These are phyloP conservation scores for Pugionium cornutum DNA, from an alignment of 345 rosid genomes.

Conservation along the genomic window DNA sequence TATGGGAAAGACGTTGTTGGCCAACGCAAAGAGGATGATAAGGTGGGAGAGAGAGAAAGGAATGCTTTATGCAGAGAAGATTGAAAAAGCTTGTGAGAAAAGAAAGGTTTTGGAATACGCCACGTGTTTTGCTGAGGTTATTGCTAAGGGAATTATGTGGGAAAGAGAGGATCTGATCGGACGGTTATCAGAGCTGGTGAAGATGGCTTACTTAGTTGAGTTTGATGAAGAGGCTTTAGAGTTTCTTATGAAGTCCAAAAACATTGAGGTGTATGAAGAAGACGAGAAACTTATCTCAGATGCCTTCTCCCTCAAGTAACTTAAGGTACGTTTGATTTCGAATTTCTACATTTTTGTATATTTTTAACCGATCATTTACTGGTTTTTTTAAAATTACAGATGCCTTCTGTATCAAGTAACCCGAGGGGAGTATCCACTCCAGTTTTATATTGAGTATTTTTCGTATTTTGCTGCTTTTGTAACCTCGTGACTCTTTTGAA, in stretches of 20 bases:
- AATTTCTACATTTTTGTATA: too few relatives aligned
- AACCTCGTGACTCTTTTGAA: too few relatives aligned
- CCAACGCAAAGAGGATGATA: conserved; percentile 37
- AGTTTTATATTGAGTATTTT: too few relatives aligned
- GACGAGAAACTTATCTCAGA: conserved; percentile 55
- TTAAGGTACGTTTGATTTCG: neutral
- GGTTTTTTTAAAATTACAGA: conserved; percentile 3
- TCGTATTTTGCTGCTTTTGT: too few relatives aligned
- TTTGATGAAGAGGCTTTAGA: conserved; percentile 52
- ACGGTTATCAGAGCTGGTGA: conserved; percentile 55
- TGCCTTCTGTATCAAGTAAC: conserved; percentile 1
- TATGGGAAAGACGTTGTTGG: conserved; percentile 36
- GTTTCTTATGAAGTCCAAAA: conserved; percentile 57
- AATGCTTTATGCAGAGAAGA: conserved; percentile 49
- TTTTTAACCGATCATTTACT: neutral
- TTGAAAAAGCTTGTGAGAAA: conserved; percentile 40
- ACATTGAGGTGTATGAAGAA: conserved; percentile 51
- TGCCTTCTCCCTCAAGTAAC: conserved; percentile 37
- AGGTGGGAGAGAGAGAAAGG: conserved; percentile 60
- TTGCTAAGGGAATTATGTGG: conserved; percentile 58
- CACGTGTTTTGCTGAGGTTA: conserved; percentile 51
- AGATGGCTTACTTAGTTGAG: conserved; percentile 54
- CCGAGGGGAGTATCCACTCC: neutral
- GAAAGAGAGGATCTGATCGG: conserved; percentile 49
- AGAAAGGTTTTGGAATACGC: conserved; percentile 51